Evolutionary conservation across 78 protist species (phyloP), one percentile per base, ranked within the genome.

Genomic region (Guillardia theta): DNA sequence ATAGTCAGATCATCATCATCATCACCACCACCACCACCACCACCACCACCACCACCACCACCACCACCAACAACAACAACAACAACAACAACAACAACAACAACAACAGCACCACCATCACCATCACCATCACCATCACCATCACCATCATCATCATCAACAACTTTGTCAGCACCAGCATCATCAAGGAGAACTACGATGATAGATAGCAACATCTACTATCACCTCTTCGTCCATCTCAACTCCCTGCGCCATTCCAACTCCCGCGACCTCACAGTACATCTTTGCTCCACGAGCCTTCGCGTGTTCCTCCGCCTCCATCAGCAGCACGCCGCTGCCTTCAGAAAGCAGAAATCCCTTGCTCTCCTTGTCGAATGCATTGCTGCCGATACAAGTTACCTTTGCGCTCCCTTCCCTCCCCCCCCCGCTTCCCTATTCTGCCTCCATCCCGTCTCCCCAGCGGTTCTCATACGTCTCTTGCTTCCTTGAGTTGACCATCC

Each of bases 241-340:
- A 24, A 70, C 41, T 36, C 83, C 83, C 10, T 22, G 22, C 41
- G 83, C 33, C 5, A 70, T 22, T 4, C 83, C 83, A 18, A 70
- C 33, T 1, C 36, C 83, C 83, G 83, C 83, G 41, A 70, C 46
- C 83, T 70, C 83, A 33, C 83, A 70, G 83, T 70, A 70, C 46
- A 70, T 70, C 83, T 24, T 4, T 0, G 83, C 83, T 24, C 83
- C 83, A 22, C 83, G 9, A 24, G 83, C 83, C 83, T 70, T 70
- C 5, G 83, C 83, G 83, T 70, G 83, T 43, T 33, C 83, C 83
- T 70, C 83, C 41, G 83, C 10, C 83, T 70, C 83, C n/a, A 70
- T 36, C 45, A 70, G 46, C 6, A 70, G 83, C 83, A 70, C 45
- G n/a, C 83, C 83, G 41, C 45, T 33, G 45, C 45, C 22, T 43